phyloP scores from a whole-genome alignment of 495 filamentous ascomycete genomes.

The Choiromyces venosus region DNA sequence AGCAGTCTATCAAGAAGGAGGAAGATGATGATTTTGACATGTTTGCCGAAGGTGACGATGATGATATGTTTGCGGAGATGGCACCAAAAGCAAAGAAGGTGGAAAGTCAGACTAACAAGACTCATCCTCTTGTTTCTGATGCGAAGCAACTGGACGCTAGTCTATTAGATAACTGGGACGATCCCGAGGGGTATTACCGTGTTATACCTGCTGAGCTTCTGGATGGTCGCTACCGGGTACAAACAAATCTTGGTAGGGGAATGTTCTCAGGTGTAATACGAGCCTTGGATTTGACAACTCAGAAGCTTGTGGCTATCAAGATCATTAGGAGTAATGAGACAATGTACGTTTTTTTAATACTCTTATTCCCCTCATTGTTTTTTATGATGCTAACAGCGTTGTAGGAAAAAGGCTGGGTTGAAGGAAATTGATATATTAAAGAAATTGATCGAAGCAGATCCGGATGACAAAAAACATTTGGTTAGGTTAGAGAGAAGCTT shows the following conservation, averaged over 20 bases:
- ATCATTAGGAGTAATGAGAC: conserved; percentile 92
- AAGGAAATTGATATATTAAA: conserved; percentile 90
- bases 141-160: conserved; percentile 66
- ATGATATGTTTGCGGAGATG: conserved; percentile 80
- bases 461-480: conserved; percentile 86
- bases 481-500: conserved; percentile 80
- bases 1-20: conserved; percentile 49
- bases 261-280: conserved; percentile 96
- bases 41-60: conserved; percentile 86
- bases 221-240: conserved; percentile 78
- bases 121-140: conserved; percentile 49
- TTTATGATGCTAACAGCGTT: conserved; percentile 29
- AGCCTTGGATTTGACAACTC: conserved; percentile 70
- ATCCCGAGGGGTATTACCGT: conserved; percentile 91
- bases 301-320: conserved; percentile 77
- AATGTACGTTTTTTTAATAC: conserved; percentile 51
- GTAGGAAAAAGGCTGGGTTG: conserved; percentile 73
- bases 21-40: conserved; percentile 77
- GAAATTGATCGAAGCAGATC: conserved; percentile 73
- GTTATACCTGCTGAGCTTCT: conserved; percentile 83
- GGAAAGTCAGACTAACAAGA: conserved; percentile 42
- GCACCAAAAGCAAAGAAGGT: conserved; percentile 47
- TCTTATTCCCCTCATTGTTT: neutral
- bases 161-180: conserved; percentile 89
- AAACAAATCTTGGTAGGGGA: conserved; percentile 81